Base-by-base conservation (phyloP, 2,329 filamentous ascomycete species). In the Fusarium graminum region DNA sequence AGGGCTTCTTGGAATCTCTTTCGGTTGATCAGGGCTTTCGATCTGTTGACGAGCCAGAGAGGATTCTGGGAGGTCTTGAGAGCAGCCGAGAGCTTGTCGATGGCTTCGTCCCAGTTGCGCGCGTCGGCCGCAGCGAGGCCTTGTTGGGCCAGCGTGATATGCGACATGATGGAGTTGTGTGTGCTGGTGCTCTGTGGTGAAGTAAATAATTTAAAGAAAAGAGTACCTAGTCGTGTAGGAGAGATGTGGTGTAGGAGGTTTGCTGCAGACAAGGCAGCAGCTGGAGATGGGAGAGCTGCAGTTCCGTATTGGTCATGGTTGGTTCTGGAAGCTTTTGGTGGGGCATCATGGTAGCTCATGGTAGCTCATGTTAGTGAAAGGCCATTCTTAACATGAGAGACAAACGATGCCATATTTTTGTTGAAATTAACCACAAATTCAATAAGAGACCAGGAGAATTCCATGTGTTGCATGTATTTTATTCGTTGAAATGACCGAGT, bases 21-120 rank as follows among this genome's bases (percentile, higher is more conserved):
- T 4, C 85, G 82, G 59, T 91, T 86, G 47, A 92, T 85, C 74
- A 93, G 90, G 38, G 92, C 92, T 40, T 89, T 93, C 6, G 93
- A 91, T 19, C 94, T 92, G 68, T 91, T 88, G 65, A 95, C 87
- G 64, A 94, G 90, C 86, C 95, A 97, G 46, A 86, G 80, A 2
- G 92, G 91, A 4, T 92, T 92, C 38, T 81, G 82, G 0, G 90
- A 88, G 13, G 83, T 83, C 62, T 87, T 80, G 32, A 97, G 81
- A 8, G 92, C 92, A 38, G 81, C 78, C 9, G 90, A 90, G 65
- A 91, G 90, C 70, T 89, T 85, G 34, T 81, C 76, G 69, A 97
- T 86, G 42, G 92, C 93, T 44, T 84, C 82, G 7, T 84, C 80
- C 77, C 88, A 94, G 61, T 94, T 84, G 49, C 84, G 85, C 10